A percentile compares a stretch with the other conserved stretches of the same genome.
Evolutionary conservation across 73 alveolate genomes (phyloP).

Genomic region (Diophrys sp.): DNA sequence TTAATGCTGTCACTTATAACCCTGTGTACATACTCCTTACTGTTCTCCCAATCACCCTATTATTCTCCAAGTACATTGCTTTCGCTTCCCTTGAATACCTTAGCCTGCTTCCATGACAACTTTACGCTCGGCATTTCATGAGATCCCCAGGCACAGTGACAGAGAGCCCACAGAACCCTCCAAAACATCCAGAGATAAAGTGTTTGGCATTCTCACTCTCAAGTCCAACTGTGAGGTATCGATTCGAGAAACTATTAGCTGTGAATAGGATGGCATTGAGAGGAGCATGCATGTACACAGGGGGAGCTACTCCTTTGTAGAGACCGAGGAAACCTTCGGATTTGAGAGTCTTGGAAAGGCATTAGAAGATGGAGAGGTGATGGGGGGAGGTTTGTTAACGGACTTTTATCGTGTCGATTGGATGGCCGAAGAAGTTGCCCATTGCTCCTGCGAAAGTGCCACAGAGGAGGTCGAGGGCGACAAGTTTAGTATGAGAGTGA

Average conservation of each 20-base stretch:
- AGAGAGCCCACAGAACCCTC: constrained; percentile 26
- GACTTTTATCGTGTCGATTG: constrained; percentile 55
- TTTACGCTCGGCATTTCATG: constrained; percentile 25
- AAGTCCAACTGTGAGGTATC: constrained; percentile 9
- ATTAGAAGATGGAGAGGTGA: constrained; percentile 4
- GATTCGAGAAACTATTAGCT: constrained; percentile 12
- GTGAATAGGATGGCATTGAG: constrained; percentile 25
- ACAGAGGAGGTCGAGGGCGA: too few relatives aligned
- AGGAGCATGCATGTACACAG: constrained; percentile 21
- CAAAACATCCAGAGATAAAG: constrained; percentile 47
- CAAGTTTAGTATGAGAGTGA: too few relatives aligned
- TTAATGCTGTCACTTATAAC: constrained; percentile 35
- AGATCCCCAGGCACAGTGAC: constrained; percentile 48
- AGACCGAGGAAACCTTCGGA: constrained; percentile 52
- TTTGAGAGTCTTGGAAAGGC: constrained; percentile 16
- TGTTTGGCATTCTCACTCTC: constrained; percentile 10
- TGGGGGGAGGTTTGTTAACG: constrained; percentile 18
- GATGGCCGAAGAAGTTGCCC: constrained; percentile 44
- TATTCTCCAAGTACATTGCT: background rate
- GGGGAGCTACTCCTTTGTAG: constrained; percentile 44
- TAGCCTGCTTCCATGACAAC: background rate
- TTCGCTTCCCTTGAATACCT: background rate
- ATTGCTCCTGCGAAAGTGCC: constrained; percentile 26
- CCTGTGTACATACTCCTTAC: constrained; percentile 39
- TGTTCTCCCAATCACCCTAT: background rate